These are phyloP conservation scores for Leccinum fuscescens DNA, from an alignment of 1,284 basidiomycete species.

Conservation along the genomic window DNA sequence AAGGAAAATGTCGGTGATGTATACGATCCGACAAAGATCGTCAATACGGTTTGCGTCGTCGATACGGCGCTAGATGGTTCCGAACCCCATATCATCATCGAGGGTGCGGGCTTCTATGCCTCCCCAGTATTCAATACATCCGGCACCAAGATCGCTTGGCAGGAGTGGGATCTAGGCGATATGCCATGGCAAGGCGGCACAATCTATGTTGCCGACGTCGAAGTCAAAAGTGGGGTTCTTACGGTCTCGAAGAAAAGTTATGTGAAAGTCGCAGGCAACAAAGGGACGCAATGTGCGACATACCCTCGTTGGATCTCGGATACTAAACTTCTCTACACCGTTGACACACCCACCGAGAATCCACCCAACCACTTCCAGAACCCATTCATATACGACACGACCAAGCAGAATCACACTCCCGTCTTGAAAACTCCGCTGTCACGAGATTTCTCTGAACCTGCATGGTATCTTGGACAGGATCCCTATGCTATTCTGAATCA, in stretches of 20 bases:
- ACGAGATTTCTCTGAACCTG: slow-evolving; percentile 55
- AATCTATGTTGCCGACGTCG: slow-evolving; percentile 51
- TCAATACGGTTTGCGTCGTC: background rate
- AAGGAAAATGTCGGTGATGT: too few relatives aligned
- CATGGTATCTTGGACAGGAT: slow-evolving; percentile 51
- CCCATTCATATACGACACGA: slow-evolving; percentile 51
- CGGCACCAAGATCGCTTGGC: slow-evolving; percentile 62
- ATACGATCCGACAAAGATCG: too few relatives aligned
- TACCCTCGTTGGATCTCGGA: slow-evolving; percentile 60
- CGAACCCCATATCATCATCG: slow-evolving; percentile 15
- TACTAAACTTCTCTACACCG: slow-evolving; percentile 58
- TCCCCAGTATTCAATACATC: slow-evolving; percentile 62
- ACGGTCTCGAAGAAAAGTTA: background rate
- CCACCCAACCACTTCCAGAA: slow-evolving; percentile 46
- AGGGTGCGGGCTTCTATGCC: slow-evolving; percentile 52
- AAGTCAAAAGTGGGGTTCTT: background rate
- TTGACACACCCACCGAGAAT: slow-evolving; percentile 52
- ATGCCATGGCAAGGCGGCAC: slow-evolving; percentile 78
- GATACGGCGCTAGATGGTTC: background rate
- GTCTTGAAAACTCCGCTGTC: slow-evolving; percentile 46
- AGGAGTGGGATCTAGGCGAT: slow-evolving; percentile 70
- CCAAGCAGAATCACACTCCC: slow-evolving; percentile 25
- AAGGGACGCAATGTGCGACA: slow-evolving; percentile 42
- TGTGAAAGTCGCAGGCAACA: slow-evolving; percentile 44
- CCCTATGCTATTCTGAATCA: slow-evolving; percentile 47